phyloP scores from a whole-genome alignment of 805 yeast species.

The Candida nonsorbophila region DNA sequence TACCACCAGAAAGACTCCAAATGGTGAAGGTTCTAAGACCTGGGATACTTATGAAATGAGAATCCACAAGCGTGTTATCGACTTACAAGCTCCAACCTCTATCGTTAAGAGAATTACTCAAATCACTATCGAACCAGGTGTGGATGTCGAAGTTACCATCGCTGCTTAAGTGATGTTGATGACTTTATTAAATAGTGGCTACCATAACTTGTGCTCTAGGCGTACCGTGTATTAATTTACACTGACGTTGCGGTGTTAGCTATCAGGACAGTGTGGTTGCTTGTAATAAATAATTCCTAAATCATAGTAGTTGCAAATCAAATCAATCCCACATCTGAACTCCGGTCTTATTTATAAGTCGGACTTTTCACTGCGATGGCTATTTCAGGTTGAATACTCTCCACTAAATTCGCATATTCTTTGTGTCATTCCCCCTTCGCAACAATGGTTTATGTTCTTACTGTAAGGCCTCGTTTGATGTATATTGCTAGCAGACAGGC shows the following conservation, averaged over 20 bases:
- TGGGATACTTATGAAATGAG: slow-evolving; percentile 99
- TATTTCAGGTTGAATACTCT: too few relatives aligned
- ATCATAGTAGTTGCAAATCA: too few relatives aligned
- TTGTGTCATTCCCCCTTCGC: not conserved
- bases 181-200: too few relatives aligned
- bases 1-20: slow-evolving; percentile 99
- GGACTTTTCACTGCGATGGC: too few relatives aligned
- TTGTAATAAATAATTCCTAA: too few relatives aligned
- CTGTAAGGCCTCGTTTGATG: slow-evolving; percentile 15
- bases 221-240: slow-evolving; percentile 52
- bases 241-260: slow-evolving; percentile 58
- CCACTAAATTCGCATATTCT: too few relatives aligned
- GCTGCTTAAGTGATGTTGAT: slow-evolving; percentile 79
- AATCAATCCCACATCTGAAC: too few relatives aligned
- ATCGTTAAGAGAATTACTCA: slow-evolving; percentile 94
- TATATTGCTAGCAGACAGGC: slow-evolving; percentile 13
- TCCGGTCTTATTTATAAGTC: too few relatives aligned
- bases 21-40: slow-evolving; percentile 99
- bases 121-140: slow-evolving; percentile 99
- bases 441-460: slow-evolving; percentile 16
- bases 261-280: slow-evolving; percentile 60
- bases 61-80: slow-evolving; percentile 99
- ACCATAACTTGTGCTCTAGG: slow-evolving; percentile 63
- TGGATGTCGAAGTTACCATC: slow-evolving; percentile 91
- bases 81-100: slow-evolving; percentile 93